Conservation (phyloP, 176 grass and related monocot genomes). For the Calamus simplicifolius region DNA sequence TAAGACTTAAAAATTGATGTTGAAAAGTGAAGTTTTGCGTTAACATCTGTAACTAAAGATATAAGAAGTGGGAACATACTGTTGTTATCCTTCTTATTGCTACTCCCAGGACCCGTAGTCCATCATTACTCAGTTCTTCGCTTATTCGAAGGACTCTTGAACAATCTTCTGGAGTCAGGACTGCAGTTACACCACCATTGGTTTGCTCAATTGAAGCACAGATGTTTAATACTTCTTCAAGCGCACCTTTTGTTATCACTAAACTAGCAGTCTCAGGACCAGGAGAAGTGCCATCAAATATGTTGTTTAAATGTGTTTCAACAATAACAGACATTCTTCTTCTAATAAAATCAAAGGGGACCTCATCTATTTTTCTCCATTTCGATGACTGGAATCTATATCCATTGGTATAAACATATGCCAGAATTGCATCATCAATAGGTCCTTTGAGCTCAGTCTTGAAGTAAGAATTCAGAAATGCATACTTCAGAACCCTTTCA, state of each 20-base stretch:
- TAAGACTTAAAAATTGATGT: too few relatives aligned
- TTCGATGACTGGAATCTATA: constrained; percentile 27
- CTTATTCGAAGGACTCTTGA: constrained; percentile 21
- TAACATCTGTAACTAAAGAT: too few relatives aligned
- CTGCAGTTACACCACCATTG: constrained; percentile 10
- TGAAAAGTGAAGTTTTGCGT: too few relatives aligned
- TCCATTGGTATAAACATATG: constrained; percentile 34
- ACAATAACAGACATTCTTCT: constrained; percentile 36
- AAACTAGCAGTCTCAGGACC: constrained; percentile 11
- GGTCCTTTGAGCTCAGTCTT: constrained; percentile 24
- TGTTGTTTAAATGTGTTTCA: constrained; percentile 17
- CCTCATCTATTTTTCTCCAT: constrained; percentile 36
- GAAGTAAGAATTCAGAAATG: constrained; percentile 24
- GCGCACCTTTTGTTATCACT: constrained; percentile 34
- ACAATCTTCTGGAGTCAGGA: constrained; percentile 21
- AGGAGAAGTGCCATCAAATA: background rate
- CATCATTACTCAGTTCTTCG: constrained; percentile 32
- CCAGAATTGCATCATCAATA: constrained; percentile 41
- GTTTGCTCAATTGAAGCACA: constrained; percentile 18
- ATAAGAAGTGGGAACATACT: constrained; percentile 12
- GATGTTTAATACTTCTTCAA: constrained; percentile 26
- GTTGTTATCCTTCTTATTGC: constrained; percentile 26
- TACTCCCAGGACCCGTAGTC: constrained; percentile 30
- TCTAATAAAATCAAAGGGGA: constrained; percentile 38
- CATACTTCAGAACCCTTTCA: constrained; percentile 19